phyloP scores from a whole-genome alignment of 768 basidiomycete species.

The Hirschioporus abietinus region DNA sequence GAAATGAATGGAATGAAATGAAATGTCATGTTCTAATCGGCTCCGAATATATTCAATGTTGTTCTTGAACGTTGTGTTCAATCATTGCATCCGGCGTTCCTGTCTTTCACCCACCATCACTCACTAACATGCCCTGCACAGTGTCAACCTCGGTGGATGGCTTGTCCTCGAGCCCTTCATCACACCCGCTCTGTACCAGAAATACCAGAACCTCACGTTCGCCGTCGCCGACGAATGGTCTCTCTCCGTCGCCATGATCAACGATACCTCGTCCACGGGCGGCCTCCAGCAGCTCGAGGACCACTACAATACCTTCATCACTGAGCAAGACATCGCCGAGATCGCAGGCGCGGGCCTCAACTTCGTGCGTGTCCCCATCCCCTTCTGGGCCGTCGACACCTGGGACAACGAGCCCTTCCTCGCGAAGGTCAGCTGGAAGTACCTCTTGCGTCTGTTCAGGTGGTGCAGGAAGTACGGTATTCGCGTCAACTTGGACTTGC shows the following conservation, averaged over 20 bases:
- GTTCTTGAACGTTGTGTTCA: slow-evolving; percentile 6
- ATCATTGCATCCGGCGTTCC: neutral
- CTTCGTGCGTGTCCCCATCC: slow-evolving; percentile 75
- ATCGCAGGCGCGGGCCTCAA: slow-evolving; percentile 87
- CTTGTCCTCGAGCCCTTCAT: slow-evolving; percentile 81
- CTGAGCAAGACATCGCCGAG: slow-evolving; percentile 82
- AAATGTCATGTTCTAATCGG: neutral
- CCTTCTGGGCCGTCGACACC: slow-evolving; percentile 83
- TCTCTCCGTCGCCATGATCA: slow-evolving; percentile 58
- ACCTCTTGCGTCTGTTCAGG: slow-evolving; percentile 65
- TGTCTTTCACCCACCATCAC: neutral
- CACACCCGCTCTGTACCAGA: slow-evolving; percentile 55
- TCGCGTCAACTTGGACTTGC: slow-evolving; percentile 77
- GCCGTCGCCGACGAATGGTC: slow-evolving; percentile 61
- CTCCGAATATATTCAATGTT: neutral
- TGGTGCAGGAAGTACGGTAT: slow-evolving; percentile 91
- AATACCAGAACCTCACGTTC: slow-evolving; percentile 36
- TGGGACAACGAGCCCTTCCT: slow-evolving; percentile 75
- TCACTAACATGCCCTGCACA: slow-evolving; percentile 11
- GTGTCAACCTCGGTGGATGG: slow-evolving; percentile 71
- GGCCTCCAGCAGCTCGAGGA: slow-evolving; percentile 61
- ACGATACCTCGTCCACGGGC: slow-evolving; percentile 50
- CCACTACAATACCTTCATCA: slow-evolving; percentile 84
- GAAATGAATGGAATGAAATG: slow-evolving; percentile 8
- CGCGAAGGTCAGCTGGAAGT: slow-evolving; percentile 70